Conservation (phyloP, 148 eudicot genomes). For the Amaranthus hypochondriacus region DNA sequence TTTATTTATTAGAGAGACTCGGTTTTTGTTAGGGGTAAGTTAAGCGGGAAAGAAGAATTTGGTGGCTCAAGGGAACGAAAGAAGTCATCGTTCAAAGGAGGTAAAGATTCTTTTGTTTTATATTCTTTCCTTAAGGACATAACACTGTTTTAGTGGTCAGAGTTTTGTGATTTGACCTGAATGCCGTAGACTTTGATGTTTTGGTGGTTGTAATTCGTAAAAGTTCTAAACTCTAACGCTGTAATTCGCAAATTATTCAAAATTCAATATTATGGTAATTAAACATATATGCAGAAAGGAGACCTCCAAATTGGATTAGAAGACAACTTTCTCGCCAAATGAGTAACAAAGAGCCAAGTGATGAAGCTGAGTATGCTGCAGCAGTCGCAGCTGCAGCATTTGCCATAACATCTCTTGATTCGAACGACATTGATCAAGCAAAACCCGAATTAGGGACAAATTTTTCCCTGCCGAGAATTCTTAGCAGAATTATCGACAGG, state of each 20-base stretch:
- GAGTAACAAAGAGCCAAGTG: slow-evolving; percentile 32
- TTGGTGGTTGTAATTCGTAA: no score
- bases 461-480: slow-evolving; percentile 31
- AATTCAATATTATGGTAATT: not conserved
- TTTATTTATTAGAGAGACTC: not conserved
- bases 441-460: slow-evolving; percentile 20
- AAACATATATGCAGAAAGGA: slow-evolving; percentile 23
- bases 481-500: slow-evolving; percentile 25
- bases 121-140: no score
- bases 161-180: no score
- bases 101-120: slow-evolving; percentile 8
- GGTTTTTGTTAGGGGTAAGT: slow-evolving; percentile 13
- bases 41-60: slow-evolving; percentile 23
- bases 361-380: slow-evolving; percentile 40
- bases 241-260: not conserved
- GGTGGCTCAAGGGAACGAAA: slow-evolving; percentile 19
- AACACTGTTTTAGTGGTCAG: no score
- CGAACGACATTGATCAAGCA: slow-evolving; percentile 24
- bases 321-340: slow-evolving; percentile 48
- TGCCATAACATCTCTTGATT: slow-evolving; percentile 55
- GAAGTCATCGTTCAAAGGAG: slow-evolving; percentile 27
- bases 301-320: slow-evolving; percentile 49
- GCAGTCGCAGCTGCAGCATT: slow-evolving; percentile 85
- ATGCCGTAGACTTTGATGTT: no score
- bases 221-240: no score